These are phyloP conservation scores for Cryphonectria naterciae DNA, from an alignment of 2,329 filamentous ascomycete genomes.

Conservation along the genomic window DNA sequence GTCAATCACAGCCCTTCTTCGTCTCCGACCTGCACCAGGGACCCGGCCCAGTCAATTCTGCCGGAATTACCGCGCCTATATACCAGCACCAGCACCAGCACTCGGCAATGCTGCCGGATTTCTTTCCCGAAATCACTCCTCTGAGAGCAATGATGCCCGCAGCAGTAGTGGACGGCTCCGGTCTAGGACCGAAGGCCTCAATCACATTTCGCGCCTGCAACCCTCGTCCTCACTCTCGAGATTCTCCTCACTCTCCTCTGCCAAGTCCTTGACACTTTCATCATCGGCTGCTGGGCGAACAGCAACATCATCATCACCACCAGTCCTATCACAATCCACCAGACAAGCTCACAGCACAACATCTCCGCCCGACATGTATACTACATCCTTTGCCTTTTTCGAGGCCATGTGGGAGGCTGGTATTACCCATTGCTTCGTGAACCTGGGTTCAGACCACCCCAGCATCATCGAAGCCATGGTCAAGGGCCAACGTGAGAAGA, in stretches of 20 bases:
- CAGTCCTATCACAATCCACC: not conserved
- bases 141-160: not conserved
- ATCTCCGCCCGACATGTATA: slow-evolving; percentile 57
- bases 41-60: not conserved
- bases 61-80: slow-evolving; percentile 31
- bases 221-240: not conserved
- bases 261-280: not conserved
- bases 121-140: slow-evolving; percentile 13
- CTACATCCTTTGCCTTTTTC: slow-evolving; percentile 80
- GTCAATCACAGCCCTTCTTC: not conserved
- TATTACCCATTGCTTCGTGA: slow-evolving; percentile 62
- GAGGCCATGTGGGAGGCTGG: slow-evolving; percentile 77
- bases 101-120: slow-evolving; percentile 13
- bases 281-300: not conserved
- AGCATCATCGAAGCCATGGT: slow-evolving; percentile 77
- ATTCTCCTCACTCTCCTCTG: slow-evolving; percentile 4
- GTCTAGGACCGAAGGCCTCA: slow-evolving; percentile 9
- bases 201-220: not conserved
- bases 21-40: not conserved
- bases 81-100: slow-evolving; percentile 1
- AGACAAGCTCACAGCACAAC: slow-evolving; percentile 17
- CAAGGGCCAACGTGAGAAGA: slow-evolving; percentile 68
- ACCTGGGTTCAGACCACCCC: slow-evolving; percentile 66
- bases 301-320: not conserved
- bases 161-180: slow-evolving; percentile 9